Percentiles rank a stretch among this genome's conserved stretches.
Evolutionary conservation across 1,139 yeast genomes (phyloP).

Genomic region (Hansenula lynferdii): DNA sequence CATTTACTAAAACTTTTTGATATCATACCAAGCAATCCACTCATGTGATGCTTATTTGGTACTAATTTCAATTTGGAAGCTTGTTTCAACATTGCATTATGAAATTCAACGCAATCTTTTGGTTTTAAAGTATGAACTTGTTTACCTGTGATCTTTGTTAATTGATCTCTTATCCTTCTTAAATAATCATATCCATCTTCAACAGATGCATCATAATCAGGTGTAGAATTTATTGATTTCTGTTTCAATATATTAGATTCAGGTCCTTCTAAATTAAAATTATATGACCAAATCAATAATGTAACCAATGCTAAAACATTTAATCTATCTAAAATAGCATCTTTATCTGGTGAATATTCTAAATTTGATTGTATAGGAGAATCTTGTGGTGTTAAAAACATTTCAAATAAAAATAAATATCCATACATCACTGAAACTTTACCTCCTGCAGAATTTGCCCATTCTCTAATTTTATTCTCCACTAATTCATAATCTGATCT

Average conservation of each 20-base stretch:
- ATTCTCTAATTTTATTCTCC: slow-evolving; percentile 46
- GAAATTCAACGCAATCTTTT: slow-evolving; percentile 28
- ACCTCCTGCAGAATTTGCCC: slow-evolving; percentile 40
- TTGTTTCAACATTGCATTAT: slow-evolving; percentile 29
- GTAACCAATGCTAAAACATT: slow-evolving; percentile 50
- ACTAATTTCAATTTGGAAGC: slow-evolving; percentile 23
- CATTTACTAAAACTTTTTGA: slow-evolving; percentile 40
- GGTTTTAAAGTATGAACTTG: slow-evolving; percentile 28
- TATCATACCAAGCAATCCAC: slow-evolving; percentile 51
- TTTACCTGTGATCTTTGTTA: slow-evolving; percentile 29
- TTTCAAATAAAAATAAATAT: slow-evolving; percentile 56
- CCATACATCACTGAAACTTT: slow-evolving; percentile 57
- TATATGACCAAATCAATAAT: slow-evolving; percentile 55
- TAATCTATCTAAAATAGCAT: slow-evolving; percentile 51
- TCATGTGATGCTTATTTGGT: slow-evolving; percentile 39
- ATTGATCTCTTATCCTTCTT: slow-evolving; percentile 33
- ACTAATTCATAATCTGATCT: slow-evolving; percentile 49
- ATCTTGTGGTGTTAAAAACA: slow-evolving; percentile 46
- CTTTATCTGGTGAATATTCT: slow-evolving; percentile 42
- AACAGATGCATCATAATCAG: slow-evolving; percentile 12
- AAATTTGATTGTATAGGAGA: slow-evolving; percentile 25
- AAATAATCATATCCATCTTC: slow-evolving; percentile 26
- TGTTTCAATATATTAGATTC: slow-evolving; percentile 32
- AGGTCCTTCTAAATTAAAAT: slow-evolving; percentile 49
- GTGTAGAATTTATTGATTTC: slow-evolving; percentile 12